A percentile compares a stretch with the other conserved stretches of the same genome.
These are phyloP conservation scores for Phytophthora boehmeriae DNA, from an alignment of 352 stramenopile genomes.

Conservation along the genomic window DNA sequence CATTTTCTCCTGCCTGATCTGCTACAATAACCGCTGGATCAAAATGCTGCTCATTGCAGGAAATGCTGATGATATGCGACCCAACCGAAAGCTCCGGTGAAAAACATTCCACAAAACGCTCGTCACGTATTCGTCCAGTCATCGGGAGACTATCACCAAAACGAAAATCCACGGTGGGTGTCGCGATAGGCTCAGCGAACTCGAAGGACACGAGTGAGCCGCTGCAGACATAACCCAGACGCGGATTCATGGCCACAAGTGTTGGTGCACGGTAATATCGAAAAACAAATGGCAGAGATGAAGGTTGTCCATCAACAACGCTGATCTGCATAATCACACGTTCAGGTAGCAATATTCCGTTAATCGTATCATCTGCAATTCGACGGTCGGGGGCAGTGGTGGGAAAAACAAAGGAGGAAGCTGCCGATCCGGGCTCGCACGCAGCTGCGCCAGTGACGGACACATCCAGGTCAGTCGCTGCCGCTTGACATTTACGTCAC, in stretches of 20 bases:
- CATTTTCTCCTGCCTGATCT: conserved; percentile 5
- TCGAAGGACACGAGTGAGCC: conserved; percentile 71
- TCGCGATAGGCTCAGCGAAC: conserved; percentile 61
- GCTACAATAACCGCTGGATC: conserved; percentile 28
- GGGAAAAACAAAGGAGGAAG: conserved; percentile 2
- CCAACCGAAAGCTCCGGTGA: conserved; percentile 57
- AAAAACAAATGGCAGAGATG: conserved; percentile 56
- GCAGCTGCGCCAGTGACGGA: conserved; percentile 38
- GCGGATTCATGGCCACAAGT: conserved; percentile 57
- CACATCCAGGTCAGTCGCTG: conserved; percentile 60
- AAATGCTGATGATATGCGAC: conserved; percentile 51
- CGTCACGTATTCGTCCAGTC: conserved; percentile 40
- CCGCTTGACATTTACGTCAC: conserved; percentile 45
- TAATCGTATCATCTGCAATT: background rate
- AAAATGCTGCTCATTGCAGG: conserved; percentile 76
- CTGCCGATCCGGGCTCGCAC: conserved; percentile 18
- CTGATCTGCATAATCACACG: conserved; percentile 63
- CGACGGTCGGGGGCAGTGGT: conserved; percentile 17
- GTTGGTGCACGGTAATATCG: conserved; percentile 58
- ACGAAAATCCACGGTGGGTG: conserved; percentile 62
- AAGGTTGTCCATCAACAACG: conserved; percentile 54
- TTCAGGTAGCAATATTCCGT: conserved; percentile 52
- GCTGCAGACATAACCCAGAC: conserved; percentile 64
- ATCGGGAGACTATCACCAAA: conserved; percentile 49
- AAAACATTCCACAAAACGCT: conserved; percentile 65